Conservation (phyloP, 1,284 basidiomycete genomes). For the Sporisorium graminicola region DNA sequence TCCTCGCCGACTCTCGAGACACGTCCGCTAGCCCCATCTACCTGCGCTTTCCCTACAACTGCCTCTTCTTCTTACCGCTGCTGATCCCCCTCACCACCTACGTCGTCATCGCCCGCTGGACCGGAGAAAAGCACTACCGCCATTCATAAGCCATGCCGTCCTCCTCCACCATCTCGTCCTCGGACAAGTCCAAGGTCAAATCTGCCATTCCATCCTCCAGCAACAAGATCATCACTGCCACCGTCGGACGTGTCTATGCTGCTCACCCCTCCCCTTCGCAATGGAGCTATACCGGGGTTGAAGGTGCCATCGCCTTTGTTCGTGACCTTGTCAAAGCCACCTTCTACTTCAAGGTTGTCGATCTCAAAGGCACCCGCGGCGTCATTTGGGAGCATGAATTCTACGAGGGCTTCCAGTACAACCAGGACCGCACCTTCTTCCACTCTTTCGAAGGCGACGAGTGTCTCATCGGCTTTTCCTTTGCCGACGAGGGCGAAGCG, state of each 20-base stretch:
- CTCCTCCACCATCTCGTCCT: conserved; percentile 61
- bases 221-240: conserved; percentile 68
- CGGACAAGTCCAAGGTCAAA: conserved; percentile 68
- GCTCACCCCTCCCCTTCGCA: conserved; percentile 49
- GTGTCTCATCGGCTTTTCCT: conserved; percentile 91
- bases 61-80: conserved; percentile 57
- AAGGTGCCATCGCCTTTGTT: conserved; percentile 67
- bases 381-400: conserved; percentile 95
- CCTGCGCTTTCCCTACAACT: conserved; percentile 50
- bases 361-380: conserved; percentile 78
- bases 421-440: conserved; percentile 90
- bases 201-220: conserved; percentile 61
- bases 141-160: conserved; percentile 62
- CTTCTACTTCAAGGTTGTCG: conserved; percentile 64
- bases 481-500: conserved; percentile 88
- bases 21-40: conserved; percentile 9
- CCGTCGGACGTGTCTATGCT: conserved; percentile 66
- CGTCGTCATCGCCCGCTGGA: conserved; percentile 65
- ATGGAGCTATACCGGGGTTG: conserved; percentile 65
- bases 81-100: conserved; percentile 62
- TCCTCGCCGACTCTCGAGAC: not conserved
- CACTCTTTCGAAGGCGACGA: conserved; percentile 92
- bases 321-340: conserved; percentile 52
- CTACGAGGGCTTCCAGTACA: conserved; percentile 85
- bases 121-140: conserved; percentile 57